These are phyloP conservation scores for Fremontodendron californicum DNA, from an alignment of 345 rosid genomes.

Conservation along the genomic window DNA sequence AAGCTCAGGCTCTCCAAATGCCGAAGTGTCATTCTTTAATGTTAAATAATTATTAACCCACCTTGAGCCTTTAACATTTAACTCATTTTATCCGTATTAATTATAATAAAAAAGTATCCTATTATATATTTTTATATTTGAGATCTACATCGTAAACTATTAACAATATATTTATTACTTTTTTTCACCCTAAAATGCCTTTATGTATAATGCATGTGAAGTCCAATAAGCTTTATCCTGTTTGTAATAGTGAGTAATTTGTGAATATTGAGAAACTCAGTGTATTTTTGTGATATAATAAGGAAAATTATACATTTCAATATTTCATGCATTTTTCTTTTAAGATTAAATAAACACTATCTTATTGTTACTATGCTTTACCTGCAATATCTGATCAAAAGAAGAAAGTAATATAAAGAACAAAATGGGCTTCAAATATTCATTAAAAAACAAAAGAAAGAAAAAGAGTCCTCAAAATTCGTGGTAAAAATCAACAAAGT, in stretches of 20 bases:
- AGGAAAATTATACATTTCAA: too few relatives aligned
- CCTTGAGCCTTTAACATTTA: too few relatives aligned
- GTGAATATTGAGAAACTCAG: neutral
- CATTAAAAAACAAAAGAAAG: neutral
- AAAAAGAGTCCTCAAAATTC: neutral
- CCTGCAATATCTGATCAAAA: neutral
- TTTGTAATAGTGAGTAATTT: neutral
- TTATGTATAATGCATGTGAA: constrained; percentile 15
- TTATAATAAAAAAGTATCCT: too few relatives aligned
- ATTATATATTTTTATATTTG: too few relatives aligned
- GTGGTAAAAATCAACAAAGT: neutral
- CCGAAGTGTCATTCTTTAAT: too few relatives aligned
- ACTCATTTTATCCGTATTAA: too few relatives aligned
- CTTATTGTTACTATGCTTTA: neutral
- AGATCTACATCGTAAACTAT: too few relatives aligned
- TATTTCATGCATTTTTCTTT: too few relatives aligned
- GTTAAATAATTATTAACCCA: too few relatives aligned
- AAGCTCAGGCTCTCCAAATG: too few relatives aligned
- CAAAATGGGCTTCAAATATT: neutral
- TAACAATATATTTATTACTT: too few relatives aligned
- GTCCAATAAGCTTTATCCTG: neutral
- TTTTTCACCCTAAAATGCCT: neutral
- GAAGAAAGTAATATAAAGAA: neutral
- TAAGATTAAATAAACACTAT: neutral
- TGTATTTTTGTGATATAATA: too few relatives aligned